Conservation (phyloP, 257 asterid species). For the Leptodermis oblonga region DNA sequence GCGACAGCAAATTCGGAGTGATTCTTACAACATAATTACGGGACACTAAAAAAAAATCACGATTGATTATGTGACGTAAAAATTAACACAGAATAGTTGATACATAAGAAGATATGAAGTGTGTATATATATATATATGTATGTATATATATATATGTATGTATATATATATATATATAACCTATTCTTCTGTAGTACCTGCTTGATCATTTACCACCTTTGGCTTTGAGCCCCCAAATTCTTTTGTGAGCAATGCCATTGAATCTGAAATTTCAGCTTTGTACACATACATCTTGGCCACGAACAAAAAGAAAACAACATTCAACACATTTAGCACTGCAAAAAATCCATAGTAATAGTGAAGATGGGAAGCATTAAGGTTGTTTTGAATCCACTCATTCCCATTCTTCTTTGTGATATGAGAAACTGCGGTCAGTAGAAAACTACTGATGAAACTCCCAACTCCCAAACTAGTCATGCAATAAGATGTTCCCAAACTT, state of each 20-base stretch:
- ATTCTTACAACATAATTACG: no score
- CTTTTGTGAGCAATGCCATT: slow-evolving; percentile 48
- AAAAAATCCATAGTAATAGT: slow-evolving; percentile 60
- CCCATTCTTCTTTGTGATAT: slow-evolving; percentile 44
- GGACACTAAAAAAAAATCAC: no score
- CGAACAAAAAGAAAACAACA: slow-evolving; percentile 41
- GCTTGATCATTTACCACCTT: slow-evolving; percentile 17
- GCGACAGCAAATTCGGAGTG: no score
- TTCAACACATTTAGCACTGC: slow-evolving; percentile 50
- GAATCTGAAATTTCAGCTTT: slow-evolving; percentile 80
- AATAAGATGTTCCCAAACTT: slow-evolving; percentile 70
- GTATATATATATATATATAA: no score
- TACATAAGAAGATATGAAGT: no score
- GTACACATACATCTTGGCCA: slow-evolving; percentile 55
- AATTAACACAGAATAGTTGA: no score
- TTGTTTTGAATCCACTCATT: slow-evolving; percentile 62
- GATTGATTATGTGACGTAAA: no score
- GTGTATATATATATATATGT: background rate
- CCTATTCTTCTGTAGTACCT: slow-evolving; percentile 3
- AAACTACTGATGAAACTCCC: slow-evolving; percentile 76
- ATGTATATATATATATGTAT: no score
- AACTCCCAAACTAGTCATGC: slow-evolving; percentile 59
- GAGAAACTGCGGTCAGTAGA: slow-evolving; percentile 47
- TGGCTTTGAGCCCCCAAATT: slow-evolving; percentile 33
- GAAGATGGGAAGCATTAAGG: slow-evolving; percentile 68